Evolutionary conservation across 1,139 yeast species (phyloP), one percentile per base, ranked within the genome.

Genomic region (Yamadazyma jaroonii): DNA sequence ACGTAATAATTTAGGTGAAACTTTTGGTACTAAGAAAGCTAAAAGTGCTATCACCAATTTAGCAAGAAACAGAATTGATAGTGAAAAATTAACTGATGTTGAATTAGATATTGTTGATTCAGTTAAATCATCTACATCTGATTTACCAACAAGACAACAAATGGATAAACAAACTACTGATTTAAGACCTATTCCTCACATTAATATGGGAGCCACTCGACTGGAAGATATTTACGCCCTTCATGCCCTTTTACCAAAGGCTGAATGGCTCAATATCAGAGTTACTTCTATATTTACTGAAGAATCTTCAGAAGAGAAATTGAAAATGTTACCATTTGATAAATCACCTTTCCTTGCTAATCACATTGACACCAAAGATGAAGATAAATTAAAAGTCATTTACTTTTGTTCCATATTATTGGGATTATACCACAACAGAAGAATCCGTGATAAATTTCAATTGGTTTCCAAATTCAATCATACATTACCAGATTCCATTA

Each of bases 21-120:
- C 95, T 2, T 92, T 92, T 51, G 99, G 99, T 74, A 90, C 98
- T 44, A 88, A 87, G 65, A 90, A 83, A 64, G 97, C 97, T 44
- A 90, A 88, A 66, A 84, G 87, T 54, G 95, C 96, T 27, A 86
- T 94, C 56, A 70, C 78, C 36, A 90, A 84, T 57, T 62, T 81
- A 54, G 94, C 84, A 56, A 79, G 84, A 61, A 92, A 92, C 64
- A 76, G 84, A 55, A 82, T 92, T 56, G 97, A 92, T 58, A 76
- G 96, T 2, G 94, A 79, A 35, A 79, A 81, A 60, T 72, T 90
- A 48, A 84, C 77, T 41, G 85, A 77, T 47, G 69, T 82, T 37
- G 92, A 90, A 56, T 61, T 79, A 46, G 95, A 87, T 50, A 89
- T 92, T 52, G 79, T 89, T 39, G 96, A 86, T 52, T 73, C 82